Base-by-base conservation (phyloP, 495 filamentous ascomycete species). In the Terfezia claveryi region DNA sequence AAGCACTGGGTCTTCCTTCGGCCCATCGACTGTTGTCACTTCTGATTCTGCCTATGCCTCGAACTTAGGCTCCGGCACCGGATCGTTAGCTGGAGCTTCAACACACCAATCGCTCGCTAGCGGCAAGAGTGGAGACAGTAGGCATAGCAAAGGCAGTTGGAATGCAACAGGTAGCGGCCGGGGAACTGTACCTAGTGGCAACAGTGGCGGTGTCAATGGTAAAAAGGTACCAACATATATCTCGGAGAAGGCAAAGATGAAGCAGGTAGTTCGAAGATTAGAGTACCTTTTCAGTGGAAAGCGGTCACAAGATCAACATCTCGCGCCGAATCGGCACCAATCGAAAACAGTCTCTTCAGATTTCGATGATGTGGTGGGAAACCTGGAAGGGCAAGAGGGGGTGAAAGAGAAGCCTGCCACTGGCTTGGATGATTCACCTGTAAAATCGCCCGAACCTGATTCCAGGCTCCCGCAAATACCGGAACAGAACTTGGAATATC, bases 281-380 rank as follows among this genome's bases (percentile, higher is more conserved):
- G 83, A 88, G 62, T 80, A 86, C 53, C 71, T 88, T 4, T 88
- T 87, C 55, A 82, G 81, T n/a, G 83, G 84, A 8, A n/a, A 23
- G 16, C 50, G 12, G 16, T 2, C 50, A 17, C 50, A 27, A n/a
- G 16, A 12, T 12, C 50, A 20, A 20, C 50, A 51, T 32, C 27
- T 32, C 27, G 27, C 27, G 27, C 27, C 27, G 27, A 14, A 10
- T 20, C 44, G 44, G 14, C 14, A 49, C 44, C 14, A 14, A 6
- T n/a, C 44, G 14, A 14, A 20, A 41, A 56, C 58, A 23, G 27
- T 32, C 4, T 32, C 27, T 7, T 32, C 27, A 32, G 27, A 32
- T 1, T 32, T 7, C 27, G 27, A 32, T 32, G 27, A 32, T 32
- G 27, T 32, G 27, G 27, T 32, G 7, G 27, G 27, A 5, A 32